phyloP scores from a whole-genome alignment of 768 basidiomycete species.

The Filobasidium floriforme region DNA sequence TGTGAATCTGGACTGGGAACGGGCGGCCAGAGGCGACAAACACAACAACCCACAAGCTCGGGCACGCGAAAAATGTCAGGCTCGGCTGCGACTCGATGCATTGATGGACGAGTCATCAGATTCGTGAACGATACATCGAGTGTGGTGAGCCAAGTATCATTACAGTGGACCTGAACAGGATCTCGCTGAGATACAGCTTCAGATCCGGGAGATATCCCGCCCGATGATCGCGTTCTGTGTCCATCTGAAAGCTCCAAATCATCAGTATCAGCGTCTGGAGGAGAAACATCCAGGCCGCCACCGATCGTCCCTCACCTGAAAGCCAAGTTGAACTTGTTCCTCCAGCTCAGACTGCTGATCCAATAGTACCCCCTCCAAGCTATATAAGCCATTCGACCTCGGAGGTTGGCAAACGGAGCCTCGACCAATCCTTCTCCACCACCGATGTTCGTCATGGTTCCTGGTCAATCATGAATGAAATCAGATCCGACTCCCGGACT shows the following conservation, averaged over 20 bases:
- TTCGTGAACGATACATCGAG: too few species aligned
- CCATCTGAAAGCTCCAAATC: too few species aligned
- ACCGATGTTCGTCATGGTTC: conserved; percentile 46
- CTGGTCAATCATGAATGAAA: background rate
- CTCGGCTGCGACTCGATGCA: too few species aligned
- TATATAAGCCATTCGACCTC: conserved; percentile 18
- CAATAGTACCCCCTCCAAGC: conserved; percentile 17
- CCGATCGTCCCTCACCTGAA: background rate
- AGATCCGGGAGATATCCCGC: conserved; percentile 14
- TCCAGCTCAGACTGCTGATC: conserved; percentile 8
- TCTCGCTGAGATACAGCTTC: background rate
- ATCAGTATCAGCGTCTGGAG: too few species aligned
- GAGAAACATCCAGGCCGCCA: too few species aligned
- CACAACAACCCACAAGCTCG: too few species aligned
- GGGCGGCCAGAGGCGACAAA: too few species aligned
- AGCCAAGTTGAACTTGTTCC: conserved; percentile 10
- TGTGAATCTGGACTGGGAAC: too few species aligned
- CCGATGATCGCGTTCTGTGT: conserved; percentile 8
- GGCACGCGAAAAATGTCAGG: too few species aligned
- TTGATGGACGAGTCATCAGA: too few species aligned
- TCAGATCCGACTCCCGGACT: background rate
- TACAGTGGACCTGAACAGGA: background rate
- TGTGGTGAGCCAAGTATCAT: too few species aligned
- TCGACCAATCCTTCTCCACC: conserved; percentile 15
- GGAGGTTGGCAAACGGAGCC: conserved; percentile 10